phyloP scores from a whole-genome alignment of 371 early-diverging fungal genomes.

The Mucor plumbeus region DNA sequence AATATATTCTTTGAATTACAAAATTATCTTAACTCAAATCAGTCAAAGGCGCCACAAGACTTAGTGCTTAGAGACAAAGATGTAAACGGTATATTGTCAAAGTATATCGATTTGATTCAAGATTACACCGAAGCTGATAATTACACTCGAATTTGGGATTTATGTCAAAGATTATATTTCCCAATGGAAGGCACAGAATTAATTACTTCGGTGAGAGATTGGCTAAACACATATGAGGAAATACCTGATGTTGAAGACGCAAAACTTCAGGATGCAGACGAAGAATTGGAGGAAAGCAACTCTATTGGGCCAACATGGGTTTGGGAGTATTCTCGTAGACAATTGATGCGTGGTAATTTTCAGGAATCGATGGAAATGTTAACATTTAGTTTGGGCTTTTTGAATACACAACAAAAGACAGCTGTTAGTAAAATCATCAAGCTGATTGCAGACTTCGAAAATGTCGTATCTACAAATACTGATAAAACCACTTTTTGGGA shows the following conservation, averaged over 20 bases:
- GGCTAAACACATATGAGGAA: constrained; percentile 6
- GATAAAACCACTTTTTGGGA: not conserved
- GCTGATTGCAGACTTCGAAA: not conserved
- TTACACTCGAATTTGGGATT: constrained; percentile 7
- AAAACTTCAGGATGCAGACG: not conserved
- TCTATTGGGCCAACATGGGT: constrained; percentile 1
- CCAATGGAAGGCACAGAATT: not conserved
- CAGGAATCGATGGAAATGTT: not conserved
- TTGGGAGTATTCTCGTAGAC: not conserved
- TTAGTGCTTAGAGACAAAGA: not conserved
- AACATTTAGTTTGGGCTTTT: not conserved
- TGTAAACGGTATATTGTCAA: not conserved
- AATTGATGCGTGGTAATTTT: constrained; percentile 20
- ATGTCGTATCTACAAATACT: not conserved
- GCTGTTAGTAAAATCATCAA: not conserved
- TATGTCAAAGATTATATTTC: constrained; percentile 12
- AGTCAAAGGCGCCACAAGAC: not conserved
- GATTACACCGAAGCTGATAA: not conserved
- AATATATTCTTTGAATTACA: not conserved
- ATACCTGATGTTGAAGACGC: not conserved
- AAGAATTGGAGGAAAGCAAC: not conserved
- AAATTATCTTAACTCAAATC: not conserved
- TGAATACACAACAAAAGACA: not conserved
- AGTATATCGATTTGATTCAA: constrained; percentile 6
- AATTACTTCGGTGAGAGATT: not conserved